phyloP scores from a whole-genome alignment of 1,284 basidiomycete species.

The Amylostereum areolatum region DNA sequence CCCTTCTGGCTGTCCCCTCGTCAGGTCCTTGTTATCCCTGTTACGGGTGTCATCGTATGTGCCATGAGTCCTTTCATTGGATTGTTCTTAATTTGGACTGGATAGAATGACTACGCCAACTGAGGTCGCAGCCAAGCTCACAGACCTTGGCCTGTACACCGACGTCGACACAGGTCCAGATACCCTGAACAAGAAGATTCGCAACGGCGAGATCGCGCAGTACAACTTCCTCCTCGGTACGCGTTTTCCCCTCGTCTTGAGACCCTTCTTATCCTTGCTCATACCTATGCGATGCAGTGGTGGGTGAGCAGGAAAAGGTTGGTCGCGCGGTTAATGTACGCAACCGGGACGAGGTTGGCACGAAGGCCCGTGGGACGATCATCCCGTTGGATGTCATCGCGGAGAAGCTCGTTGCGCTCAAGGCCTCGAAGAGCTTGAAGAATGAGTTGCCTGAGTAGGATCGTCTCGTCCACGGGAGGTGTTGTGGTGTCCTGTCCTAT shows the following conservation, averaged over 20 bases:
- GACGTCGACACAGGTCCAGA: constrained; percentile 93
- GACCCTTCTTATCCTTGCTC: constrained; percentile 1
- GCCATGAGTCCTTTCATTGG: constrained; percentile 32
- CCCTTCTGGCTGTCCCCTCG: constrained; percentile 98
- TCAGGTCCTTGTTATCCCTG: constrained; percentile 92
- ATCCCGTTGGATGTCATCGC: constrained; percentile 62
- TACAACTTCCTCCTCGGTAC: constrained; percentile 96
- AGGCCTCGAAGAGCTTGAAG: constrained; percentile 53
- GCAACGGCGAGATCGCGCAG: constrained; percentile 87
- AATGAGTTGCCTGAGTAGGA: constrained; percentile 37
- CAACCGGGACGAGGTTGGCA: constrained; percentile 90
- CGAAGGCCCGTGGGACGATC: constrained; percentile 67
- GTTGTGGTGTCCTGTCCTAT: no score
- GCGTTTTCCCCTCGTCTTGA: constrained; percentile 19
- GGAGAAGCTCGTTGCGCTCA: constrained; percentile 60
- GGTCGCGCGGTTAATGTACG: constrained; percentile 88
- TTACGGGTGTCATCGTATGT: constrained; percentile 46
- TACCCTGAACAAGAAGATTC: constrained; percentile 95
- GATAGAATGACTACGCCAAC: constrained; percentile 91
- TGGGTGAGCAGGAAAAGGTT: constrained; percentile 92
- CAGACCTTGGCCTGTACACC: constrained; percentile 72
- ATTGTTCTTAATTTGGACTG: not conserved
- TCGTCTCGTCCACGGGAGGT: not conserved
- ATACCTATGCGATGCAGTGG: constrained; percentile 31
- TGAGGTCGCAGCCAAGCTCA: constrained; percentile 69